Base-by-base conservation (phyloP, 1,284 basidiomycete genomes). In the Naganishia cerealis region DNA sequence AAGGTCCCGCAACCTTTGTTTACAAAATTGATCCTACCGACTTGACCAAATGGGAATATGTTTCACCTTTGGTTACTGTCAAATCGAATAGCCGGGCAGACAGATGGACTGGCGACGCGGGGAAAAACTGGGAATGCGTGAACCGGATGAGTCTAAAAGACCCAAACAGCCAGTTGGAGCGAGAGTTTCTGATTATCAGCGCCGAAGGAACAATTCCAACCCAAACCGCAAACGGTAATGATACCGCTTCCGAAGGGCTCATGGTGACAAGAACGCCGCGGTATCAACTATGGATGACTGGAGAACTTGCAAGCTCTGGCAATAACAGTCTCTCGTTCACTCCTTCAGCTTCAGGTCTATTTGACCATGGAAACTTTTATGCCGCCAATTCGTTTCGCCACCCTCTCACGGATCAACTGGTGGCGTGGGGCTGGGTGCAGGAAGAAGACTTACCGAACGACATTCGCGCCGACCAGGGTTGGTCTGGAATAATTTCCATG, bases 51-150 rank as follows among this genome's bases (percentile, higher is more conserved):
- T 74, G 73, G 73, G 66, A 62, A n/a, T 72, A 68, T 38, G 56
- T 71, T 0, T 46, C 50, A 2, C 57, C 72, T 1, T 46, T 74
- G 26, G 21, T 68, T 33, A n/a, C 48, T 57, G n/a, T 67, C 15
- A 62, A 61, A 7, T 26, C 33, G 15, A 66, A 65, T 21, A 43
- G 10, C 24, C 66, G 67, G 10, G 36, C 9, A 3, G 36, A 21
- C 36, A 66, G 39, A 43, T 70, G 68, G 70, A 57, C 63, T 18
- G 68, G 67, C 21, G 72, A 74, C 48, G 43, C 71, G 2, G 73
- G 73, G 26, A 29, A 52, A 26, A 74, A 74, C 52, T 70, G 71
- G 68, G 73, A 74, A 62, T 74, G 73, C 42, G 67, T 61, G 12
- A 69, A 55, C 43, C 69, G 72, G 50, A 63, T 63, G 61, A 63